Conservation (phyloP, 805 yeast species). For the Cyberlindnera galapagoensis region DNA sequence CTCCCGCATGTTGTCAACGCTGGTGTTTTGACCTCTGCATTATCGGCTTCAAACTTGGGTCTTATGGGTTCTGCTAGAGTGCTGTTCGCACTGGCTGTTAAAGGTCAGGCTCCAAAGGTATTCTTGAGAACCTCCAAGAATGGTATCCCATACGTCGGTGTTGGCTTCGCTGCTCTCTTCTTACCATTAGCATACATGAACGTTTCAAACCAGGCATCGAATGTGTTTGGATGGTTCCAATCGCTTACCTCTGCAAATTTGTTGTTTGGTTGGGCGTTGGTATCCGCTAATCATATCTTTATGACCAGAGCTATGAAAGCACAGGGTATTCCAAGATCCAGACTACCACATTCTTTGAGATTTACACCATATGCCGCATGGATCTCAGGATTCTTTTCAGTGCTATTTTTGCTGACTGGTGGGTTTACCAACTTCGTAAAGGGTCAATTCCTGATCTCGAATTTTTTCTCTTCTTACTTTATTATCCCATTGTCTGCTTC, state of each 20-base stretch:
- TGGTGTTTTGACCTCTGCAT: slow-evolving; percentile 32
- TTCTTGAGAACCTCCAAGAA: slow-evolving; percentile 25
- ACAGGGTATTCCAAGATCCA: slow-evolving; percentile 24
- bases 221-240: slow-evolving; percentile 30
- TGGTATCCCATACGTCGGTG: slow-evolving; percentile 28
- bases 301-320: slow-evolving; percentile 30
- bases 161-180: slow-evolving; percentile 21
- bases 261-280: slow-evolving; percentile 26
- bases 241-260: slow-evolving; percentile 24
- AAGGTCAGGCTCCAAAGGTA: slow-evolving; percentile 30
- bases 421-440: slow-evolving; percentile 31
- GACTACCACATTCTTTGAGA: slow-evolving; percentile 13
- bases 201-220: slow-evolving; percentile 20
- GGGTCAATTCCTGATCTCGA: slow-evolving; percentile 21
- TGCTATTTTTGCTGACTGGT: slow-evolving; percentile 27
- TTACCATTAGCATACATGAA: slow-evolving; percentile 31
- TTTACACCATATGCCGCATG: slow-evolving; percentile 26
- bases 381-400: slow-evolving; percentile 25
- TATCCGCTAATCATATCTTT: slow-evolving; percentile 26
- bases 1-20: slow-evolving; percentile 32
- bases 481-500: slow-evolving; percentile 25
- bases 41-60: slow-evolving; percentile 30
- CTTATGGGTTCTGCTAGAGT: slow-evolving; percentile 26
- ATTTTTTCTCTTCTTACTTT: slow-evolving; percentile 16
- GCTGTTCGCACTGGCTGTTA: slow-evolving; percentile 29